These are phyloP conservation scores for Cutaneotrichosporon cavernicola DNA, from an alignment of 1,284 basidiomycete species.

Conservation along the genomic window DNA sequence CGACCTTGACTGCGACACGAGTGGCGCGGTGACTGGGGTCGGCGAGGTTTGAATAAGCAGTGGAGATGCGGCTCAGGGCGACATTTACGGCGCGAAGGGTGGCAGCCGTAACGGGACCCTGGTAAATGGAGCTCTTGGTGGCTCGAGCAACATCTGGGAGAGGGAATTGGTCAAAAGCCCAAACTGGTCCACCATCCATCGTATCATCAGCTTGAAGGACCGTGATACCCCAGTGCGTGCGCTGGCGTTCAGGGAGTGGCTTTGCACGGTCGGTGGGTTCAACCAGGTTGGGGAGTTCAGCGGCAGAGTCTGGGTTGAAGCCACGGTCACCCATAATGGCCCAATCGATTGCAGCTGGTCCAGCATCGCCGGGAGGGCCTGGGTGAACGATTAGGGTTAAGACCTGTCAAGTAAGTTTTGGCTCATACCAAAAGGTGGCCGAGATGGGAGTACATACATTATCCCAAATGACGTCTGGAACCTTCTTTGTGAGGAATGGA, in stretches of 20 bases:
- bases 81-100: conserved; percentile 50
- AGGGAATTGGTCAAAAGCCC: conserved; percentile 56
- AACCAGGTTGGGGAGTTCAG: conserved; percentile 43
- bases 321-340: conserved; percentile 55
- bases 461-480: conserved; percentile 52
- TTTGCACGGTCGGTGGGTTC: conserved; percentile 27
- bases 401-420: conserved; percentile 32
- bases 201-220: conserved; percentile 55
- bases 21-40: conserved; percentile 21
- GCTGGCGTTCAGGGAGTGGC: conserved; percentile 27
- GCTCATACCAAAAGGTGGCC: not conserved
- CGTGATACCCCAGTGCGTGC: conserved; percentile 54
- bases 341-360: conserved; percentile 56
- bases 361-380: conserved; percentile 56
- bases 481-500: conserved; percentile 55
- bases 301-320: conserved; percentile 35
- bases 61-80: conserved; percentile 50
- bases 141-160: conserved; percentile 41
- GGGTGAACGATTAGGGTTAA: conserved; percentile 57
- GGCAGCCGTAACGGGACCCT: conserved; percentile 50
- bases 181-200: conserved; percentile 55
- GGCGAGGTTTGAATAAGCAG: conserved; percentile 11
- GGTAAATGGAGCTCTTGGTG: conserved; percentile 55
- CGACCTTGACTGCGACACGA: conserved; percentile 16
- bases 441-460: conserved; percentile 32